phyloP scores from a whole-genome alignment of 2,329 filamentous ascomycete species.

The Calycina herbarum region DNA sequence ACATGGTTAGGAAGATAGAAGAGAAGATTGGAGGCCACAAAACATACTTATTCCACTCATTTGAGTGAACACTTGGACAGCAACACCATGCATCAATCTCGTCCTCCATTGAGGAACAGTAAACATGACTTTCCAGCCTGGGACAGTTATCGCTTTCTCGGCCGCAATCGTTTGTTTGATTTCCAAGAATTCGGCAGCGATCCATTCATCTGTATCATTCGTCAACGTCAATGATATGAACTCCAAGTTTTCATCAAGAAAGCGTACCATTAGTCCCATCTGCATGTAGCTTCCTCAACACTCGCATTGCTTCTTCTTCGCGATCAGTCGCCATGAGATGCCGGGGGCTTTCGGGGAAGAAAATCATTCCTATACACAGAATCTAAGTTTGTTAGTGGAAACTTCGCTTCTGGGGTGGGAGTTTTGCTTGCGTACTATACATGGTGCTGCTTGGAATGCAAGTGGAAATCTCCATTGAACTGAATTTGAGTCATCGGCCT shows the following conservation, averaged over 20 bases:
- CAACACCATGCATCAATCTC: constrained; percentile 59
- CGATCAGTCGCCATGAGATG: constrained; percentile 75
- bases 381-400: constrained; percentile 13
- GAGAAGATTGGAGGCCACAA: neutral
- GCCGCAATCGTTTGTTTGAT: constrained; percentile 63
- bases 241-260: constrained; percentile 42
- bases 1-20: constrained; percentile 8
- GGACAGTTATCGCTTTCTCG: constrained; percentile 53
- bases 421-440: constrained; percentile 45
- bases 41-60: constrained; percentile 54
- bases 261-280: constrained; percentile 57
- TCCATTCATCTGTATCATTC: constrained; percentile 52
- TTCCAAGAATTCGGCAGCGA: constrained; percentile 57
- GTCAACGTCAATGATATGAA: constrained; percentile 39
- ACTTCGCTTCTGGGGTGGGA: constrained; percentile 36
- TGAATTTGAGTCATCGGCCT: constrained; percentile 18
- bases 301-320: constrained; percentile 63
- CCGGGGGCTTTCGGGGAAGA: constrained; percentile 70
- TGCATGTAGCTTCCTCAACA: constrained; percentile 68
- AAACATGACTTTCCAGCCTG: constrained; percentile 58
- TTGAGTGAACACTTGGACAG: constrained; percentile 66
- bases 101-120: constrained; percentile 58
- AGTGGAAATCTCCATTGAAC: constrained; percentile 33
- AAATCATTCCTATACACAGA: constrained; percentile 63
- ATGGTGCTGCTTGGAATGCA: constrained; percentile 65